Evolutionary conservation across 768 basidiomycete genomes (phyloP), one percentile per base, ranked within the genome.

Genomic region (Postia placenta): DNA sequence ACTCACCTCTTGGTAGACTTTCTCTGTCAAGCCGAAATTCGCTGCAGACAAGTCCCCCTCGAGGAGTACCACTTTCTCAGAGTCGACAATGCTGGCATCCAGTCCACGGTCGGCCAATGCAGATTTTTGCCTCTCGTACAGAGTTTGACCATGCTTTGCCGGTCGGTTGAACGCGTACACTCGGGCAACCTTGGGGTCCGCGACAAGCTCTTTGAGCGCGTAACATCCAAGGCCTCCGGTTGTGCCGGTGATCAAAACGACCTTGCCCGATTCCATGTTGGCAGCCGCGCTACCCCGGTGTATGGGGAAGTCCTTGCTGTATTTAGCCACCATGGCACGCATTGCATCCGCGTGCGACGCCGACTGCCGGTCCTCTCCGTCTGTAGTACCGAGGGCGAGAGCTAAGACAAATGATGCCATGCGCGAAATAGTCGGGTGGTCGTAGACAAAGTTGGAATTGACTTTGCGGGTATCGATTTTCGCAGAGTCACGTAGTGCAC

Each of bases 261-360:
- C 56, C 4, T 63, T 56, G n/a, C 46, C 56, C 11, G 47, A 41
- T 14, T n/a, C 12, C 22, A 12, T 4, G 6, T 39, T 22, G 38
- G 11, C 38, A 11, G 38, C 20, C 9, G 19, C 38, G 12, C 15
- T 19, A 9, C 15, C 27, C 43, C 7, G 24, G 25, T n/a, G 51
- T 26, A 30, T 49, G 43, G 24, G 52, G 36, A 42, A 67, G 39
- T 48, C 54, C 48, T 3, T 43, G 55, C 24, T 64, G 53, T 77
- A 72, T 55, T 71, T 74, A 9, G 62, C 65, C 30, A 76, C 68
- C 62, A 76, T 67, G 0, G 53, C 61, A 24, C 66, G 61, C 53
- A 74, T 73, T 4, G 48, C 54, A 22, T 37, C 38, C 24, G 55
- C 49, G 43, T 19, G 46, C 37, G 54, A 25, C 6, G 56, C 50